phyloP scores from a whole-genome alignment of 2,329 filamentous ascomycete genomes.

The Thelonectria blattea region DNA sequence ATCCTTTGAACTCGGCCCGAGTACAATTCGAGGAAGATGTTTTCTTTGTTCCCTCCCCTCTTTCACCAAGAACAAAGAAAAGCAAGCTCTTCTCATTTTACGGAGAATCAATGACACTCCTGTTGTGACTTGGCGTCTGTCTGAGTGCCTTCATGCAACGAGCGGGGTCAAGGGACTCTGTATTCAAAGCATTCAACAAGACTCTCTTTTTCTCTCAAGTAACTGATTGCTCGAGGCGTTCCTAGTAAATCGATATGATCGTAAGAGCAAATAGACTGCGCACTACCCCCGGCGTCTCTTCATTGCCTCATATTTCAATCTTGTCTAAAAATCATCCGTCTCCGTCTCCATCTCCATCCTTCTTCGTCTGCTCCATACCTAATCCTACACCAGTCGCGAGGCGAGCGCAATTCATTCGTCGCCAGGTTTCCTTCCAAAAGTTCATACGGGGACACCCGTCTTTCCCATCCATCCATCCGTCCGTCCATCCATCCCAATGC shows the following conservation, averaged over 20 bases:
- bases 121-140: too few relatives aligned
- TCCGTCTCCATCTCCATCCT: neutral
- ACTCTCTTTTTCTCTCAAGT: neutral
- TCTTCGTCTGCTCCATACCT: neutral
- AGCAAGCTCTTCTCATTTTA: too few relatives aligned
- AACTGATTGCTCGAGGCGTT: neutral
- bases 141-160: too few relatives aligned
- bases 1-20: too few relatives aligned
- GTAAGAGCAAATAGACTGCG: neutral
- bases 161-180: too few relatives aligned
- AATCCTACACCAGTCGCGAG: conserved; percentile 10
- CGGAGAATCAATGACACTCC: too few relatives aligned
- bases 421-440: conserved; percentile 16
- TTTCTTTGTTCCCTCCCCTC: too few relatives aligned
- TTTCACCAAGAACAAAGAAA: too few relatives aligned
- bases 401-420: conserved; percentile 1
- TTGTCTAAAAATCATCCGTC: conserved; percentile 6
- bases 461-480: conserved; percentile 10
- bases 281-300: neutral
- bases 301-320: conserved; percentile 11
- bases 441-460: conserved; percentile 17
- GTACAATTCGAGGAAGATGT: too few relatives aligned
- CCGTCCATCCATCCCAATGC: conserved; percentile 15
- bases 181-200: neutral
- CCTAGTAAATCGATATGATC: neutral